These are phyloP conservation scores for Xylaria sp. DNA, from an alignment of 2,329 filamentous ascomycete genomes.

Conservation along the genomic window DNA sequence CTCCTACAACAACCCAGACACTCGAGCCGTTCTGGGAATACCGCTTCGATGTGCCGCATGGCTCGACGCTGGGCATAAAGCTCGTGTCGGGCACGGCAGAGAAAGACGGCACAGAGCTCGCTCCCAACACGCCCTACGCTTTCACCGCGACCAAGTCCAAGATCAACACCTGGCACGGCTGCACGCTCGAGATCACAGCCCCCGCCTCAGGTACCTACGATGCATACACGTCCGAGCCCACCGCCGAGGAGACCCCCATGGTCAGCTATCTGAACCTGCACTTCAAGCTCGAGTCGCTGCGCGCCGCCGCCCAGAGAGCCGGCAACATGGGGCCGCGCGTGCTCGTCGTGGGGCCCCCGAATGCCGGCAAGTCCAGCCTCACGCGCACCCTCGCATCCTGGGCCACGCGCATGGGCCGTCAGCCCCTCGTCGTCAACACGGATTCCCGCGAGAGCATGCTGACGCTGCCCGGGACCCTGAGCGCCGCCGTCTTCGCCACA, in stretches of 20 bases:
- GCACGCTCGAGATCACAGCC: conserved; percentile 80
- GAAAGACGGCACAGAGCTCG: conserved; percentile 94
- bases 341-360: conserved; percentile 80
- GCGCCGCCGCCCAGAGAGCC: conserved; percentile 66
- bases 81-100: conserved; percentile 86
- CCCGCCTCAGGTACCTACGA: conserved; percentile 56
- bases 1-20: conserved; percentile 57
- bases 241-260: conserved; percentile 82
- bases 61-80: conserved; percentile 60
- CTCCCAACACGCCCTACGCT: conserved; percentile 79
- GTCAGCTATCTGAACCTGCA: conserved; percentile 86
- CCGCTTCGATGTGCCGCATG: conserved; percentile 76
- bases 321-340: conserved; percentile 74
- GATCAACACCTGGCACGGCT: conserved; percentile 92
- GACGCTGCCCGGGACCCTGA: conserved; percentile 81
- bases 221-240: conserved; percentile 69
- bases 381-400: conserved; percentile 82
- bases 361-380: conserved; percentile 84
- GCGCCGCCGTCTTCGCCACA: conserved; percentile 85
- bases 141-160: conserved; percentile 87
- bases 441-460: conserved; percentile 85
- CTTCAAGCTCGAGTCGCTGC: conserved; percentile 80
- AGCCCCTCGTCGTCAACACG: conserved; percentile 85
- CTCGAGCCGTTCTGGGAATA: conserved; percentile 77
- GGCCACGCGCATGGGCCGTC: conserved; percentile 76